phyloP scores from a whole-genome alignment of 805 yeast species.

The Metschnikowia koreensis region DNA sequence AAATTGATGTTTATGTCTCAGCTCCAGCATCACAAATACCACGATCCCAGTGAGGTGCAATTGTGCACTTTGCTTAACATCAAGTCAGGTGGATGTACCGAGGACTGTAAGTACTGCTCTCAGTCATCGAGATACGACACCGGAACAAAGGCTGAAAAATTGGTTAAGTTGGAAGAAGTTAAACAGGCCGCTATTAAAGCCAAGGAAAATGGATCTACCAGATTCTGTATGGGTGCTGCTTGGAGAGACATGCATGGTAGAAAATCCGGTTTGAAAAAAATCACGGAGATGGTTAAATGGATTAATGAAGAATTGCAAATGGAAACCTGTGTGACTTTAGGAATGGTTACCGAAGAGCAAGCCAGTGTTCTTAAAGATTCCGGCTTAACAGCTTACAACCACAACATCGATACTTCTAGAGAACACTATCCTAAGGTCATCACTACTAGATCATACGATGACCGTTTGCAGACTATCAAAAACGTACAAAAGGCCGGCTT shows the following conservation, averaged over 20 bases:
- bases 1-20: slow-evolving; percentile 62
- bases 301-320: slow-evolving; percentile 60
- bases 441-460: slow-evolving; percentile 68
- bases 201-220: slow-evolving; percentile 65
- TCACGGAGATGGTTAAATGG: slow-evolving; percentile 60
- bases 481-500: slow-evolving; percentile 65
- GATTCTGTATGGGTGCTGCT: slow-evolving; percentile 86
- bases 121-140: slow-evolving; percentile 70
- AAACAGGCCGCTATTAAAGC: slow-evolving; percentile 63
- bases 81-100: slow-evolving; percentile 80
- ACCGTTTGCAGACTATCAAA: slow-evolving; percentile 62
- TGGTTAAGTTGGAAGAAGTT: slow-evolving; percentile 62
- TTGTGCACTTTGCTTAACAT: slow-evolving; percentile 72
- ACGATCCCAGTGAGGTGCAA: slow-evolving; percentile 69
- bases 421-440: slow-evolving; percentile 74
- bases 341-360: slow-evolving; percentile 71
- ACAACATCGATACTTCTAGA: slow-evolving; percentile 76
- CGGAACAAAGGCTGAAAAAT: slow-evolving; percentile 66
- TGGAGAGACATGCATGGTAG: slow-evolving; percentile 86
- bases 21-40: slow-evolving; percentile 61
- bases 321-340: slow-evolving; percentile 80
- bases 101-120: slow-evolving; percentile 79
- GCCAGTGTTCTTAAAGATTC: slow-evolving; percentile 58
- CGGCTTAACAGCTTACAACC: slow-evolving; percentile 80
- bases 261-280: slow-evolving; percentile 60